A percentile compares a stretch with the other conserved stretches of the same genome.
Conservation (phyloP, 306 rosid species). For the Benincasa hispida region DNA sequence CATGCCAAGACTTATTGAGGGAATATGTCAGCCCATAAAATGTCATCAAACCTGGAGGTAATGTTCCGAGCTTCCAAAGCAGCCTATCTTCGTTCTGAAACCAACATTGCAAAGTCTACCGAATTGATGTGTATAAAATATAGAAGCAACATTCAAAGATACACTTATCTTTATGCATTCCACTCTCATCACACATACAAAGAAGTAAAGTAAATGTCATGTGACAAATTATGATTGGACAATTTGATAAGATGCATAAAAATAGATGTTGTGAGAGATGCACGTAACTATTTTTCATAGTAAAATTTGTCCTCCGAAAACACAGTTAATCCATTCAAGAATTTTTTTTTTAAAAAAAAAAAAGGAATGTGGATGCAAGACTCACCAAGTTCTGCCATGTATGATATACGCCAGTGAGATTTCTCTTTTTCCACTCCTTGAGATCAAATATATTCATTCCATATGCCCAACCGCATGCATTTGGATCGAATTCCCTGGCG, state of each 20-base stretch:
- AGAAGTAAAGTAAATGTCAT: no score
- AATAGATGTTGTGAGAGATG: no score
- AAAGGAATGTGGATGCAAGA: slow-evolving; percentile 6
- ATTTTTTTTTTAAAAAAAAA: no score
- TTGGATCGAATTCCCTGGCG: slow-evolving; percentile 80
- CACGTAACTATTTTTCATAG: no score
- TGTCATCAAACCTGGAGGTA: slow-evolving; percentile 91
- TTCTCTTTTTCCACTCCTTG: slow-evolving; percentile 77
- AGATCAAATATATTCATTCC: slow-evolving; percentile 96
- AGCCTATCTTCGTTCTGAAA: slow-evolving; percentile 80
- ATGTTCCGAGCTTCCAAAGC: slow-evolving; percentile 91
- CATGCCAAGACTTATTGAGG: slow-evolving; percentile 82
- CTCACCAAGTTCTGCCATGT: slow-evolving; percentile 99
- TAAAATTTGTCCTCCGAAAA: background rate
- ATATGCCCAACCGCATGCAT: slow-evolving; percentile 96
- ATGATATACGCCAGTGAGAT: slow-evolving; percentile 93
- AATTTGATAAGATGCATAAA: no score
- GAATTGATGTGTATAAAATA: background rate
- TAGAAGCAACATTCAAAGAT: no score
- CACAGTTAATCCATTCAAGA: background rate
- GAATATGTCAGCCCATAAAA: slow-evolving; percentile 86
- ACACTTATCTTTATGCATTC: no score
- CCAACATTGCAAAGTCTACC: slow-evolving; percentile 2
- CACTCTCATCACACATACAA: no score
- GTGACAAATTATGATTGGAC: no score